phyloP scores from a whole-genome alignment of 2,329 filamentous ascomycete species.

The Talaromyces sp. region DNA sequence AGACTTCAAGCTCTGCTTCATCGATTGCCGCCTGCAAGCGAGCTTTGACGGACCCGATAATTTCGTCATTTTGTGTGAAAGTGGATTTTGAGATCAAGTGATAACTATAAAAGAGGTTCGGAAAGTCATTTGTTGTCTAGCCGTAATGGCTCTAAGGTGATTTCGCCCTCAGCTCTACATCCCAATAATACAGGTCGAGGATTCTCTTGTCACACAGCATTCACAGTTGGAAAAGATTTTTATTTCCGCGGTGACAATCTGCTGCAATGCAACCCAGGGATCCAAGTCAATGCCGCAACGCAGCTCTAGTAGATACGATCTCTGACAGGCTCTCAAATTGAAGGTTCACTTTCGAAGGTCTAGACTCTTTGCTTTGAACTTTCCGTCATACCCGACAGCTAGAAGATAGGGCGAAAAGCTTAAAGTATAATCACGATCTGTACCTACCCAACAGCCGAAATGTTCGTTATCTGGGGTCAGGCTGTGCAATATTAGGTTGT shows the following conservation, averaged over 20 bases:
- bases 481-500: neutral
- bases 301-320: neutral
- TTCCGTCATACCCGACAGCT: neutral
- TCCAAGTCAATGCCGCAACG: neutral
- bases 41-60: too few relatives aligned
- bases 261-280: neutral
- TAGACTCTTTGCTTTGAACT: neutral
- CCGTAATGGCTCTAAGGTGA: neutral
- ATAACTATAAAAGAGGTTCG: too few relatives aligned
- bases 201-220: neutral
- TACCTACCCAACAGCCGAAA: neutral
- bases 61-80: neutral
- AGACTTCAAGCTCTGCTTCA: neutral
- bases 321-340: neutral
- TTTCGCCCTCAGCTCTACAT: neutral
- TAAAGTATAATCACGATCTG: neutral
- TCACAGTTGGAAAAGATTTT: neutral
- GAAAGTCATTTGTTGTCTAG: too few relatives aligned
- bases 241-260: neutral
- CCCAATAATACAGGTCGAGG: neutral
- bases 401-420: neutral
- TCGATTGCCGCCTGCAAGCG: neutral
- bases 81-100: too few relatives aligned
- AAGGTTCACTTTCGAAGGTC: neutral
- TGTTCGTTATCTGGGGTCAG: neutral